Evolutionary conservation across 768 basidiomycete species (phyloP), one percentile per base, ranked within the genome.

Genomic region (Pisolithus microcarpus): DNA sequence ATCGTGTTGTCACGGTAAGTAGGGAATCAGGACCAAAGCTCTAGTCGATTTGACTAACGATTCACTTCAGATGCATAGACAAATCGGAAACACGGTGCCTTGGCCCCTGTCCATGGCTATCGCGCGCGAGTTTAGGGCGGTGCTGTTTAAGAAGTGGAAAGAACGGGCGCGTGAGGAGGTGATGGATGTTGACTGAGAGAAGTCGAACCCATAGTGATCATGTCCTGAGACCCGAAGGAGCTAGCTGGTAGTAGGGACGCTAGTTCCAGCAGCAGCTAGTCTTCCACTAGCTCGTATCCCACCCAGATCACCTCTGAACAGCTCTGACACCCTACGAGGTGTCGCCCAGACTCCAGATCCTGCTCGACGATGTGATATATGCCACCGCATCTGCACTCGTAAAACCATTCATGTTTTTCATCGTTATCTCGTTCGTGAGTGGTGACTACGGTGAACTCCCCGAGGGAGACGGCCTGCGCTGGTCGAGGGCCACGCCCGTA

Each of bases 231-330:
- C 10, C 4, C 10, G 7, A 24, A 15, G 31, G 18, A n/a, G 26
- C 24, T 19, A 21, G 19, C 10, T 21, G 13, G 40, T 42, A 42
- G 15, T 24, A 24, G 40, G 16, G 10, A 13, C 28, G 43, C 13
- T 23, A 7, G 23, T 30, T 26, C n/a, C 13, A 26, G 47, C 13
- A 26, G 47, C n/a, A 24, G 26, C 31, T 68, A 71, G 7, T 58
- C 66, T 38, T 73, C 71, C 18, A 63, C 70, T 11, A 76, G 60
- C 65, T 91, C 84, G 59, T 89, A 91, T 1, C 90, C 89, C n/a
- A 82, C 85, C 86, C 88, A 91, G 1, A 91, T 71, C 8, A 79
- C 80, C 65, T 91, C 90, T 15, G 90, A 92, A 62, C 89, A 91
- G 48, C 79, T 78, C 49, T 68, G 77, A 56, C 90, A 92, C 2